These are phyloP conservation scores for Phanerochaete carnosa DNA, from an alignment of 768 basidiomycete genomes.

Conservation along the genomic window DNA sequence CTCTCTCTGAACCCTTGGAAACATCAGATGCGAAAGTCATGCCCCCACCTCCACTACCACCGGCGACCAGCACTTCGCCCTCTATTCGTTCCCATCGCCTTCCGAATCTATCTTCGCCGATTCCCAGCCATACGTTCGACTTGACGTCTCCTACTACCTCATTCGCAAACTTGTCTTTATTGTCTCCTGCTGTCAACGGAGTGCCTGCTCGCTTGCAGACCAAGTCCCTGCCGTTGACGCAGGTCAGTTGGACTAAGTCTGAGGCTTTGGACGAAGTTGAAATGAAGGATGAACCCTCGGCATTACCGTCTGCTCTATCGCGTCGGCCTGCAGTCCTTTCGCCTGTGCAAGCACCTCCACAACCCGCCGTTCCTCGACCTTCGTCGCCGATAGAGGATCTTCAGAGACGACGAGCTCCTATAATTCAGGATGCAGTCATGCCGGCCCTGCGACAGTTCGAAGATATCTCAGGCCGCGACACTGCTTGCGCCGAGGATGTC, in stretches of 20 bases:
- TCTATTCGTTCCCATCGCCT: not conserved
- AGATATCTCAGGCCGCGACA: not conserved
- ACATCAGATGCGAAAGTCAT: conserved; percentile 35
- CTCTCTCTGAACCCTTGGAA: not conserved
- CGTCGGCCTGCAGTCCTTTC: not conserved
- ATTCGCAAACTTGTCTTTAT: conserved; percentile 51
- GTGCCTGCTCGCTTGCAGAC: not conserved
- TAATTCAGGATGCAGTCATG: not conserved
- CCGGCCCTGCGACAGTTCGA: not conserved
- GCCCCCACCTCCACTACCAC: conserved; percentile 53
- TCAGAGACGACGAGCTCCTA: not conserved
- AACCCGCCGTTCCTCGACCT: not conserved
- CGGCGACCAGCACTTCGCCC: conserved; percentile 27
- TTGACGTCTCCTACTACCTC: conserved; percentile 41
- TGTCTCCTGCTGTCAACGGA: conserved; percentile 29
- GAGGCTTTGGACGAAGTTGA: not conserved
- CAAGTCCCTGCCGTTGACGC: conserved; percentile 3
- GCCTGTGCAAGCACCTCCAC: not conserved
- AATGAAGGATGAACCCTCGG: not conserved
- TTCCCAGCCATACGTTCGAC: not conserved
- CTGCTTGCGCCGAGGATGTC: not conserved
- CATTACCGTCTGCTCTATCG: not conserved
- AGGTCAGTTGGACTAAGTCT: not conserved
- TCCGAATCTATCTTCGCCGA: not conserved
- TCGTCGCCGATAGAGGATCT: not conserved